Base-by-base conservation (phyloP, 306 rosid species). In the Comarum palustre region DNA sequence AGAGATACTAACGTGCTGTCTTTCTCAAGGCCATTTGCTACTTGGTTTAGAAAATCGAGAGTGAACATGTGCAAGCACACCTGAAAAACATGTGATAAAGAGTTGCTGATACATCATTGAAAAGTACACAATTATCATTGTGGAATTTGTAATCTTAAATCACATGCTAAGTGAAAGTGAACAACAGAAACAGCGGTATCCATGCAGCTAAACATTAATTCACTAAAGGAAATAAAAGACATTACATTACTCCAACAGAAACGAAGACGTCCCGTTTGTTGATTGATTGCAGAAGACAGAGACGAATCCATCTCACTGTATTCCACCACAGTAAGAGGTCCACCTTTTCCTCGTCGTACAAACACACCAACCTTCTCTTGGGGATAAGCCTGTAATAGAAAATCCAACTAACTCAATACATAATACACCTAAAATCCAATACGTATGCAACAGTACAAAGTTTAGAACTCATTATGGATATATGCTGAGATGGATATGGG, bases 281-380 rank as follows among this genome's bases (percentile, higher is more conserved):
- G 99, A 84, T 95, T 91, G 86, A 95, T 86, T 55, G 85, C 84
- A 73, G 99, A 89, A 78, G 99, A 91, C 78, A 88, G 78, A 59
- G 95, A 75, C 11, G 80, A 51, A 79, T 95, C 99, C 85, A 95
- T 71, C 77, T 95, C 97, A 65, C 96, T 91, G 84, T 95, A 95
- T 81, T 95, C 99, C 55, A 95, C 96, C 59, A 95, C 97, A 4
- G 97, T 95, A 38, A 95, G 87, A 58, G 97, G 97, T 75, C 99
- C 97, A 32, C 97, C 99, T 81, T 95, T 95, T 59, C 97, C 97
- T 71, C 96, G 91, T 54, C 96, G 85, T 61, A 90, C 97, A 81
- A 95, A 95, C 69, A 95, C 97, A 8, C 99, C 97, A 79, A 95
- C 99, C 86, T 91, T 91, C 85, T 95, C 99, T 83, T 95, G 99